A percentile compares a stretch with the other conserved stretches of the same genome.
phyloP scores from a whole-genome alignment of 768 basidiomycete species.

The Podaxis sp. region DNA sequence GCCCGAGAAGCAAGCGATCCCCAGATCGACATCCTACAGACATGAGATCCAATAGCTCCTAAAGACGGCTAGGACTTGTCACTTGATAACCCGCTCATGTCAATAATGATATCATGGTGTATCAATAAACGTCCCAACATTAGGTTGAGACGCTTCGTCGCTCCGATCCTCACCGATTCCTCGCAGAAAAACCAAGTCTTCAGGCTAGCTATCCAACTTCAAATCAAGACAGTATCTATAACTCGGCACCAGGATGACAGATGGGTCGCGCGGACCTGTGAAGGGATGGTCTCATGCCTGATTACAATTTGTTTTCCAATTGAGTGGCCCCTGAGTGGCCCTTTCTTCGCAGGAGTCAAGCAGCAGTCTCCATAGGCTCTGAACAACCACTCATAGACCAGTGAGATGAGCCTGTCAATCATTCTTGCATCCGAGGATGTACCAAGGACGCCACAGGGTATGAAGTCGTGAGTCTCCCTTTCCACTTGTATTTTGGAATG shows the following conservation, averaged over 20 bases:
- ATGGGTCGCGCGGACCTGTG: not conserved
- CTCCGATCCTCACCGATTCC: not conserved
- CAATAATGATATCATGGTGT: not conserved
- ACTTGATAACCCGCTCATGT: not conserved
- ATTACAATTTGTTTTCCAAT: not conserved
- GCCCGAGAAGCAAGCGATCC: not conserved
- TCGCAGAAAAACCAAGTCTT: not conserved
- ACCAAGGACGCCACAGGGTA: not conserved
- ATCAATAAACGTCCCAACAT: not conserved
- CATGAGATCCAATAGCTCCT: not conserved
- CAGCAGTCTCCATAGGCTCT: not conserved
- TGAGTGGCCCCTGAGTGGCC: not conserved
- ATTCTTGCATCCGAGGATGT: not conserved
- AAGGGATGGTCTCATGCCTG: not conserved
- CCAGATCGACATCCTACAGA: not conserved
- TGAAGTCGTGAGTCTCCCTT: not conserved
- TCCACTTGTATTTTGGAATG: not conserved
- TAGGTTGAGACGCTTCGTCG: not conserved
- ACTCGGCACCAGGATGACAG: not conserved
- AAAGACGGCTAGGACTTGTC: not conserved
- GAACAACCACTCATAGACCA: not conserved
- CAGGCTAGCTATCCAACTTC: not conserved
- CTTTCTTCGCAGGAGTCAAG: not conserved
- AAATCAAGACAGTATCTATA: constrained; percentile 3
- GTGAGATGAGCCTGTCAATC: not conserved